Conservation (phyloP, 176 grass and related monocot species). For the Zizania latifolia region DNA sequence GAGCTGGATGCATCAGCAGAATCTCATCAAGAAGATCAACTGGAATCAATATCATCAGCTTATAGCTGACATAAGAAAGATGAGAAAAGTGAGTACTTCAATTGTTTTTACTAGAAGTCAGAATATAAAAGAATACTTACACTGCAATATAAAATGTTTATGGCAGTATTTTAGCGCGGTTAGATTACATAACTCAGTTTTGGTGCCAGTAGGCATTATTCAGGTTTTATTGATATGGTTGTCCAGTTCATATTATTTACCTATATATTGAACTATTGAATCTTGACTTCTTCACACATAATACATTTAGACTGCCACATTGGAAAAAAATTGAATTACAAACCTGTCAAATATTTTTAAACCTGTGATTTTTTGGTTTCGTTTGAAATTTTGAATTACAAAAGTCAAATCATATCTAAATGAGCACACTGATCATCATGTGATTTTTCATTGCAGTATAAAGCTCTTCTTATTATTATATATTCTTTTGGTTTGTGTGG, state of each 20-base stretch:
- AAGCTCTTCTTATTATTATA: no score
- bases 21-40: constrained; percentile 29
- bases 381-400: not conserved
- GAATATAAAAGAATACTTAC: not conserved
- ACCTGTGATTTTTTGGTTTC: no score
- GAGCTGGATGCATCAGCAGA: not conserved
- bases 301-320: not conserved
- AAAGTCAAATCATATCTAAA: not conserved
- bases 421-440: no score
- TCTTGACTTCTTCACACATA: not conserved
- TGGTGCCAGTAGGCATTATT: not conserved
- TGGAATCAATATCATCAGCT: constrained; percentile 20
- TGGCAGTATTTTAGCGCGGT: not conserved
- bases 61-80: constrained; percentile 14
- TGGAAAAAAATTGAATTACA: not conserved
- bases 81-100: not conserved
- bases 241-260: not conserved
- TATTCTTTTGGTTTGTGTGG: no score
- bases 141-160: not conserved
- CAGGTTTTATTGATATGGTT: not conserved
- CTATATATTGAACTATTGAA: not conserved
- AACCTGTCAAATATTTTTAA: not conserved
- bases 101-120: not conserved
- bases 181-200: not conserved
- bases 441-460: no score